Base-by-base conservation (phyloP, 225 moss, liverwort and hornwort genomes). In the Pseudisothecium myosuroides region DNA sequence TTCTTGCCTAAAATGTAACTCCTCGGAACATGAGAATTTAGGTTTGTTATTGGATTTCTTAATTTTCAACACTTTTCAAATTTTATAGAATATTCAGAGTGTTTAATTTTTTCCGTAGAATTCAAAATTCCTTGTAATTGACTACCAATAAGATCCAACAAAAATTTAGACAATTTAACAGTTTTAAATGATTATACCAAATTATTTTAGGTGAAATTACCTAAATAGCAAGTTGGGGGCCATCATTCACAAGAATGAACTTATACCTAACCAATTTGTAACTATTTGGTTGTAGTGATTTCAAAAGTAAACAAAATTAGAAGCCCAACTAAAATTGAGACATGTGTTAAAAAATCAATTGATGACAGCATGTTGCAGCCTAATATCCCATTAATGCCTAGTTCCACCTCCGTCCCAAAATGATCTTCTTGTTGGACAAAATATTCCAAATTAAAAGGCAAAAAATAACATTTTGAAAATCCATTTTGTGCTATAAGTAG, bases 291-390 rank as follows among this genome's bases (percentile, higher is more conserved):
- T 41, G 16, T 32, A 58, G 5, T 4, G 5, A 58, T 16, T 58
- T 24, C 17, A 5, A 32, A 43, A 61, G 2, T 21, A 2, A 81
- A 45, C n/a, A 32, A 23, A 4, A 1, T 34, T 62, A 47, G 21
- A 45, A 43, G 5, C 6, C 22, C 7, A 16, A 32, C 22, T 45
- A 9, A 29, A 81, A 62, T 45, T 45, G 43, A 45, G 37, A 10
- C 6, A 37, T 14, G 10, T 24, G 4, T 23, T 34, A 36, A 36
- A 76, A 72, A 76, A 75, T 14, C 3, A 54, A 24, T 50, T 54
- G 6, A 36, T 37, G 9, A 9, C 16, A 37, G 15, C 6, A 14
- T 0, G 8, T 24, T 77, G 14, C 3, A 36, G 0, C 0, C 3
- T 0, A 37, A 37, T 37, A 16, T 54, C 21, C 5, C 0, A 0